phyloP scores from a whole-genome alignment of 2,329 filamentous ascomycete species.

The Chaetothyriales sp. region DNA sequence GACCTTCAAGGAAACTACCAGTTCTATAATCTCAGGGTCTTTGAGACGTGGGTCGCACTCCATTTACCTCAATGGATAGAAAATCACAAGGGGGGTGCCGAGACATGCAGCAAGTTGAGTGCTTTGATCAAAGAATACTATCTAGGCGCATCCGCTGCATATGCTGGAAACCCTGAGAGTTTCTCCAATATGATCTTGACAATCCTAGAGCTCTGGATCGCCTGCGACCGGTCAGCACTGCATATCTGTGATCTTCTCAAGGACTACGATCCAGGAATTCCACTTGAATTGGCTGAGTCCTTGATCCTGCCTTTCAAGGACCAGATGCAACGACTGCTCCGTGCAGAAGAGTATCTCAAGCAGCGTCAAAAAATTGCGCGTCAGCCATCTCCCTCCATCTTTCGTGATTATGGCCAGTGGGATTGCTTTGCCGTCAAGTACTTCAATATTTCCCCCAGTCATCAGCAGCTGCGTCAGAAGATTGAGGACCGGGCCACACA shows the following conservation, averaged over 20 bases:
- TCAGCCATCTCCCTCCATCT: slow-evolving; percentile 1
- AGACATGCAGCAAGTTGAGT: slow-evolving; percentile 20
- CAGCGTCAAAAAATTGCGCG: neutral
- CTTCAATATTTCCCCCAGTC: slow-evolving; percentile 29
- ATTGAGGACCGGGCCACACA: slow-evolving; percentile 29
- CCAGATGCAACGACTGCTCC: slow-evolving; percentile 16
- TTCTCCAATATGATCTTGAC: slow-evolving; percentile 43
- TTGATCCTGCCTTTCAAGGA: slow-evolving; percentile 15
- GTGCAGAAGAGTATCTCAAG: slow-evolving; percentile 2
- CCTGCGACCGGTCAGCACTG: slow-evolving; percentile 2
- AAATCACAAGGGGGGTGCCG: slow-evolving; percentile 10
- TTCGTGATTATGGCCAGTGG: slow-evolving; percentile 6
- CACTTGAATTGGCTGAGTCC: slow-evolving; percentile 6
- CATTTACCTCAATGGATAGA: slow-evolving; percentile 28
- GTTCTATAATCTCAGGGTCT: slow-evolving; percentile 21
- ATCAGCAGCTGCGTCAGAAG: slow-evolving; percentile 22
- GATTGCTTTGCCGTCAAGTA: slow-evolving; percentile 33
- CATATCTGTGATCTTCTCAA: slow-evolving; percentile 1
- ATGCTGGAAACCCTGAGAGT: slow-evolving; percentile 29
- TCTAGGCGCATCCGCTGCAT: slow-evolving; percentile 17
- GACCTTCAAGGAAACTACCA: slow-evolving; percentile 6
- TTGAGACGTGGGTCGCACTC: slow-evolving; percentile 37
- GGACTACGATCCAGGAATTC: slow-evolving; percentile 4
- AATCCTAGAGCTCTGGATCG: slow-evolving; percentile 40
- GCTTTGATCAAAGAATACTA: slow-evolving; percentile 25